These are phyloP conservation scores for Vitis labrusca DNA, from an alignment of 164 flowering plant genomes.

Conservation along the genomic window DNA sequence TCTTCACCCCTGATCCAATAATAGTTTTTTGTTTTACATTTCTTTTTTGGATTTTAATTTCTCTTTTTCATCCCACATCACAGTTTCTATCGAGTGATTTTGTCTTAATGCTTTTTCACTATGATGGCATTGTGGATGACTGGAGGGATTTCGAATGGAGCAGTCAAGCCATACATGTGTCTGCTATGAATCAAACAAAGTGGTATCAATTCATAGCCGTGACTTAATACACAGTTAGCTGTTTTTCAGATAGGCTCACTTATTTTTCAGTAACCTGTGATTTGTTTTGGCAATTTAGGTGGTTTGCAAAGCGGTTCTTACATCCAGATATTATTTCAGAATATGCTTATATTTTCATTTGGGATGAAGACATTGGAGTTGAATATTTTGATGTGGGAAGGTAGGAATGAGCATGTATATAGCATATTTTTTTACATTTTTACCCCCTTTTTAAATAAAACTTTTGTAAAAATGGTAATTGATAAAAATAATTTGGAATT, in stretches of 20 bases:
- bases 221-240: background rate
- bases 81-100: conserved; percentile 39
- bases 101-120: conserved; percentile 48
- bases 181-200: conserved; percentile 48
- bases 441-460: too few species aligned
- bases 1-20: too few species aligned
- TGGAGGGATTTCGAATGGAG: conserved; percentile 48
- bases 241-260: background rate
- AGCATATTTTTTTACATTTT: too few species aligned
- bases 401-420: conserved; percentile 10
- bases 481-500: too few species aligned
- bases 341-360: conserved; percentile 38
- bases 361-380: conserved; percentile 50
- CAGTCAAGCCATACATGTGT: conserved; percentile 30
- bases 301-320: conserved; percentile 45
- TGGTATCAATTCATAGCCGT: conserved; percentile 25
- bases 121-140: conserved; percentile 40
- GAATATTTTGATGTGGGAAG: conserved; percentile 30
- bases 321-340: conserved; percentile 43
- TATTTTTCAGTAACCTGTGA: conserved; percentile 1
- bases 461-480: too few species aligned
- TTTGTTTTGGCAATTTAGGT: conserved; percentile 17
- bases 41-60: background rate
- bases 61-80: background rate
- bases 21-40: background rate